phyloP scores from a whole-genome alignment of 1,139 yeast species.

The Starmera stellimalicola region DNA sequence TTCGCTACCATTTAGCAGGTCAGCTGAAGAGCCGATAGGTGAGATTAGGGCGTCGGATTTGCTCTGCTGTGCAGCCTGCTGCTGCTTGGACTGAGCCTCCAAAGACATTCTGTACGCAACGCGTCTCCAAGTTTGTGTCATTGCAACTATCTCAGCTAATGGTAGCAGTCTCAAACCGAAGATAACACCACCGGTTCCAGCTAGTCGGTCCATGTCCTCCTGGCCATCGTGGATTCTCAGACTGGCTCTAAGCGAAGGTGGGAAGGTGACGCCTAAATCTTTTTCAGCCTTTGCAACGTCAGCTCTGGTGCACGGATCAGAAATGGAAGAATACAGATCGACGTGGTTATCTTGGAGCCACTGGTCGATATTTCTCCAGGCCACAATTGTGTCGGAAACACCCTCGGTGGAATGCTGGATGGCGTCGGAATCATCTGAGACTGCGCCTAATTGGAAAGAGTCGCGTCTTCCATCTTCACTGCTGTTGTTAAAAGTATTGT shows the following conservation, averaged over 20 bases:
- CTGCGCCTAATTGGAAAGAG: constrained; percentile 17
- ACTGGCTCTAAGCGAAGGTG: constrained; percentile 52
- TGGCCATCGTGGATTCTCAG: constrained; percentile 65
- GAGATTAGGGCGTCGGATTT: constrained; percentile 13
- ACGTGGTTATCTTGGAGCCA: constrained; percentile 49
- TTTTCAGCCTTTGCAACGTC: constrained; percentile 58
- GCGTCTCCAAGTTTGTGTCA: constrained; percentile 61
- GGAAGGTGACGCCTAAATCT: constrained; percentile 48
- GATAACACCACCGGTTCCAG: constrained; percentile 50
- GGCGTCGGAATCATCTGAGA: constrained; percentile 8
- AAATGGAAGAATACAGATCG: constrained; percentile 47
- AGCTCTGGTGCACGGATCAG: constrained; percentile 53
- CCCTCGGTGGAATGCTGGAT: constrained; percentile 33
- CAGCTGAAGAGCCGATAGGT: constrained; percentile 16
- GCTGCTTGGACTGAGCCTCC: constrained; percentile 9
- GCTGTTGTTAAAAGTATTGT: constrained; percentile 7
- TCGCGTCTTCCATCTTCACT: constrained; percentile 2
- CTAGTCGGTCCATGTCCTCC: constrained; percentile 35
- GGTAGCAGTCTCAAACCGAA: constrained; percentile 60
- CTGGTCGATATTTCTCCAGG: constrained; percentile 62
- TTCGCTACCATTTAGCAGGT: constrained; percentile 7
- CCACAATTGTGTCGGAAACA: constrained; percentile 51
- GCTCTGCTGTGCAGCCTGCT: constrained; percentile 8
- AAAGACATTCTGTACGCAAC: constrained; percentile 41
- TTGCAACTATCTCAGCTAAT: constrained; percentile 51